Conservation (phyloP, 257 asterid genomes). For the Agastache rugosa region DNA sequence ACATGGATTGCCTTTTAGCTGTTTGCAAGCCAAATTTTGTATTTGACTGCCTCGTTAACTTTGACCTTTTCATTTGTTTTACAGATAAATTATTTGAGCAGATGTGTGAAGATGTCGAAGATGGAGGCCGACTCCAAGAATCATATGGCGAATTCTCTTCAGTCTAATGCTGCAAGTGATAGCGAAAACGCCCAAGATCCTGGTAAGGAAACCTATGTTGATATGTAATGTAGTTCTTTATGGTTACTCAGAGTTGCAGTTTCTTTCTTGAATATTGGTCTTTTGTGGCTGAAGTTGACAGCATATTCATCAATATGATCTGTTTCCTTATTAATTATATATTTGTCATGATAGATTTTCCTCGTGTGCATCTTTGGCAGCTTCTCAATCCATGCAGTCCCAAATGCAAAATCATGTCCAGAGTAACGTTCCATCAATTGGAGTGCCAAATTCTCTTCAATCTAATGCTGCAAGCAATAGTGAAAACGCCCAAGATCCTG, state of each 20-base stretch:
- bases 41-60: background rate
- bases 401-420: constrained; percentile 69
- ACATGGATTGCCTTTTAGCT: background rate
- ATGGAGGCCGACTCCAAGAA: constrained; percentile 74
- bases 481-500: constrained; percentile 63
- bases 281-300: too few species aligned
- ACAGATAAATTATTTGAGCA: constrained; percentile 82
- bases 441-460: constrained; percentile 55
- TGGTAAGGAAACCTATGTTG: constrained; percentile 51
- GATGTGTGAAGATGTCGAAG: constrained; percentile 73
- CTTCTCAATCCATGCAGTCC: constrained; percentile 69
- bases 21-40: background rate
- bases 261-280: background rate
- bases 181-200: constrained; percentile 61
- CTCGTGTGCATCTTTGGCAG: constrained; percentile 45
- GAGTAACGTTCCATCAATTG: constrained; percentile 64
- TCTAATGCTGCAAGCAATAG: constrained; percentile 55
- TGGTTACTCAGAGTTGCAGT: background rate
- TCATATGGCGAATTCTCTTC: constrained; percentile 54
- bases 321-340: background rate
- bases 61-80: constrained; percentile 4
- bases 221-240: background rate
- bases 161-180: constrained; percentile 54
- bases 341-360: constrained; percentile 25
- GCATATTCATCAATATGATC: too few species aligned